Evolutionary conservation across 2,329 filamentous ascomycete species (phyloP), one percentile per base, ranked within the genome.

Genomic region (Phyllosticta paracitricarpa): DNA sequence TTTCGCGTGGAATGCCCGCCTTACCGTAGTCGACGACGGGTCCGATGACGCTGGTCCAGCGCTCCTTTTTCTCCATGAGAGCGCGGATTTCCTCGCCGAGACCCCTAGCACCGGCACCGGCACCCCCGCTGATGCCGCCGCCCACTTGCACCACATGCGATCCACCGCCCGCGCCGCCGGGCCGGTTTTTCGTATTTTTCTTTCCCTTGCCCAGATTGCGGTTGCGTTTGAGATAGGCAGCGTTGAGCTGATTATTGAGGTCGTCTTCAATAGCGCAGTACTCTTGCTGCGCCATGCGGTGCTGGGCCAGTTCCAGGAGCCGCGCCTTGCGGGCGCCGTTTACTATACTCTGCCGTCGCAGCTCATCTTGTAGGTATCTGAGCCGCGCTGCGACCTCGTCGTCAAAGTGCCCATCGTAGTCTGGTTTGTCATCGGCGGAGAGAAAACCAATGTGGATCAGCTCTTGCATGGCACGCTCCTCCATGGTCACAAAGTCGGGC

Each of bases 261-360:
- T 99, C 94, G 72, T 99, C 94, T 57, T 95, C 87, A 68, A 99
- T 99, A 61, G 91, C 97, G 73, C 88, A 89, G 78, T 96, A 99
- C 73, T 99, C 94, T 71, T 99, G 94, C 76, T 94, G 87, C 0
- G 94, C 94, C 84, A 99, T 93, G 66, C 91, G 87, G 72, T 96
- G 92, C 68, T 91, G 89, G 7, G 94, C 90, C 28, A 97, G 82
- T 48, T 97, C 92, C 1, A 90, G 85, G 10, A 99, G 80, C 2
- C 92, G 85, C 6, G 90, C 82, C 75, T 97, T 97, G 64, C 91
- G 88, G 4, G 93, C 91, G 51, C 92, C 93, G 72, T 99, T 99
- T 73, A 89, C 79, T 61, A 96, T 84, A 72, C 89, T 89, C 71
- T 94, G 88, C 63, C 91, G 86, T 66, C 90, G 88, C 2, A 99